phyloP scores from a whole-genome alignment of 1,284 basidiomycete species.

The Pholiota adiposa region DNA sequence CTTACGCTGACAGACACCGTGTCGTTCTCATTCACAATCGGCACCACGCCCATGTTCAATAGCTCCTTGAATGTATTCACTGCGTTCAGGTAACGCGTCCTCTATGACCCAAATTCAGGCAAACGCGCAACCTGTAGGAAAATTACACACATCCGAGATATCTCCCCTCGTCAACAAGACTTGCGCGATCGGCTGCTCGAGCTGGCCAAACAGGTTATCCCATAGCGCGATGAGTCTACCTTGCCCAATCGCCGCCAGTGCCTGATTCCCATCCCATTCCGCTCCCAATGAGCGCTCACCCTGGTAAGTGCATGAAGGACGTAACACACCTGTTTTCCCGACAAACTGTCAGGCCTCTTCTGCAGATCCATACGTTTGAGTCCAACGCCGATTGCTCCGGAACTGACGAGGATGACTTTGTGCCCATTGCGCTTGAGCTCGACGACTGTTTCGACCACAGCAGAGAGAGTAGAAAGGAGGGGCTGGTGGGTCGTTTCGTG shows the following conservation, averaged over 20 bases:
- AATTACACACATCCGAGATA: constrained; percentile 72
- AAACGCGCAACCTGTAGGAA: constrained; percentile 12
- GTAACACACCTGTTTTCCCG: constrained; percentile 81
- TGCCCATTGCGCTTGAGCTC: constrained; percentile 83
- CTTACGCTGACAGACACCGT: constrained; percentile 92
- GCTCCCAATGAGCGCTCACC: not conserved
- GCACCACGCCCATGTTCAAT: constrained; percentile 88
- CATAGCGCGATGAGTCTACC: constrained; percentile 94
- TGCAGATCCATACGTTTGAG: constrained; percentile 89
- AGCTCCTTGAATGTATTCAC: constrained; percentile 92
- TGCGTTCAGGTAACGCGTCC: constrained; percentile 92
- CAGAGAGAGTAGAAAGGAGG: constrained; percentile 87
- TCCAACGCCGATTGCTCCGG: constrained; percentile 96
- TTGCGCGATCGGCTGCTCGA: constrained; percentile 96
- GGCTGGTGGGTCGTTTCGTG: constrained; percentile 91
- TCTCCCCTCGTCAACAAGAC: constrained; percentile 93
- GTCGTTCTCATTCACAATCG: constrained; percentile 97
- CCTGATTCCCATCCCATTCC: constrained; percentile 51
- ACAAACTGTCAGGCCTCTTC: constrained; percentile 81
- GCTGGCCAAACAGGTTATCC: constrained; percentile 94
- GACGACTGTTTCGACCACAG: constrained; percentile 91
- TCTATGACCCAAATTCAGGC: constrained; percentile 47
- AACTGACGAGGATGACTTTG: constrained; percentile 93
- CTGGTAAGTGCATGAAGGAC: not conserved
- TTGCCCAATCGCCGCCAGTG: constrained; percentile 96